Conservation (phyloP, 164 flowering plant genomes). For the Platanus orientalis region DNA sequence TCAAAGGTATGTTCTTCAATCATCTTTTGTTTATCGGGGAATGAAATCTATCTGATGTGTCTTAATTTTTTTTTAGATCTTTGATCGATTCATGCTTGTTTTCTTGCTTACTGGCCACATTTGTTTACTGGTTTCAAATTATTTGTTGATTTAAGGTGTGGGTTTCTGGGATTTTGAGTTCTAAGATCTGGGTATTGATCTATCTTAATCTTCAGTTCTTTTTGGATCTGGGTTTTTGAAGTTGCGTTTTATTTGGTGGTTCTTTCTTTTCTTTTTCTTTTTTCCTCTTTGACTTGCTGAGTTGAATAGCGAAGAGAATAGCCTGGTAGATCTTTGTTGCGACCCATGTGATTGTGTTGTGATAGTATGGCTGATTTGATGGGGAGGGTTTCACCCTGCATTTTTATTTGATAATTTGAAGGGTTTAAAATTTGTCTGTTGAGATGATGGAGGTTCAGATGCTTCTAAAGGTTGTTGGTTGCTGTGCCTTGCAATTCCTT, state of each 20-base stretch:
- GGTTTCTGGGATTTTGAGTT: slow-evolving; percentile 5
- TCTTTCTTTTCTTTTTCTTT: background rate
- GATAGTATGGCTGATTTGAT: background rate
- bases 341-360: background rate
- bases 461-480: background rate
- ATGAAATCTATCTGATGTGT: background rate
- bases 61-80: slow-evolving; percentile 1
- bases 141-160: background rate
- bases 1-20: slow-evolving; percentile 20
- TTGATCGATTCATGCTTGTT: background rate
- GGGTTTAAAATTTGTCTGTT: background rate
- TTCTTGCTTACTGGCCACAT: background rate
- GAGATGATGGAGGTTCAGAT: background rate
- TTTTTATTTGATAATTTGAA: background rate
- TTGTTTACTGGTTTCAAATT: background rate
- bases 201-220: background rate
- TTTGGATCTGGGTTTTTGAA: slow-evolving; percentile 3
- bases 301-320: background rate
- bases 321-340: background rate
- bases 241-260: background rate
- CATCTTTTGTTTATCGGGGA: background rate
- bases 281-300: background rate
- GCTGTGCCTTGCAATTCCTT: background rate
- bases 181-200: slow-evolving; percentile 7
- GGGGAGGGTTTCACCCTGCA: background rate